These are phyloP conservation scores for Blastomyces parvus DNA, from an alignment of 2,329 filamentous ascomycete genomes.

Conservation along the genomic window DNA sequence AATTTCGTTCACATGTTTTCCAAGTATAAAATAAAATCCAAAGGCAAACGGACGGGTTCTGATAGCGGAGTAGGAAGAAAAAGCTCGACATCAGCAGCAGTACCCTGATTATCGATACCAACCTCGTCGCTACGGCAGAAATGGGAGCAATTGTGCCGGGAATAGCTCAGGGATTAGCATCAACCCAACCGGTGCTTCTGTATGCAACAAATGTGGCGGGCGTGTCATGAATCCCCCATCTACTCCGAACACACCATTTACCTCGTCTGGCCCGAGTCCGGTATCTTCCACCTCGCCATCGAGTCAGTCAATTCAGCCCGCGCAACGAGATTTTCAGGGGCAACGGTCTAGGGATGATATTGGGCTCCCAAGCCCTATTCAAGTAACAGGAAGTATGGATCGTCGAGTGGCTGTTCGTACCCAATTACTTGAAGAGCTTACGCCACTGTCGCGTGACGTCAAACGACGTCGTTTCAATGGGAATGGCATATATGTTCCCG, in stretches of 20 bases:
- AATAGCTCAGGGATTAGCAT: constrained; percentile 27
- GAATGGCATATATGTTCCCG: constrained; percentile 32
- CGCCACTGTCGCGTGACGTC: constrained; percentile 44
- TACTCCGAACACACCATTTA: constrained; percentile 35
- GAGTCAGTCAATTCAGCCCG: constrained; percentile 20
- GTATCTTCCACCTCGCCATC: constrained; percentile 23
- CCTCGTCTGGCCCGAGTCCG: constrained; percentile 23
- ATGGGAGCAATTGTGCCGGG: constrained; percentile 33
- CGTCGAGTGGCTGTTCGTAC: constrained; percentile 18
- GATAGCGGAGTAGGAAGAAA: constrained; percentile 59
- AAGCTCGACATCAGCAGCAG: constrained; percentile 74
- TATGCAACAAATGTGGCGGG: constrained; percentile 38
- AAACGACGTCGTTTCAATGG: constrained; percentile 56
- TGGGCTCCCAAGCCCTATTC: constrained; percentile 21
- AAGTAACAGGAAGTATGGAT: constrained; percentile 20
- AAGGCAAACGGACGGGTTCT: constrained; percentile 8
- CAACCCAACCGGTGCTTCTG: constrained; percentile 30
- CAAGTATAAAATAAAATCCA: background rate
- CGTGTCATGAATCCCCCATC: constrained; percentile 39
- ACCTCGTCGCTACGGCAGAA: constrained; percentile 59
- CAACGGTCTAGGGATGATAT: constrained; percentile 19
- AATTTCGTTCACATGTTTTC: background rate
- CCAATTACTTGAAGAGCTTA: constrained; percentile 25
- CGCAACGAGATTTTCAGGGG: constrained; percentile 20
- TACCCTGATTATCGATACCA: constrained; percentile 95